Conservation (phyloP, 306 rosid genomes). For the Citrullus colocynthis region DNA sequence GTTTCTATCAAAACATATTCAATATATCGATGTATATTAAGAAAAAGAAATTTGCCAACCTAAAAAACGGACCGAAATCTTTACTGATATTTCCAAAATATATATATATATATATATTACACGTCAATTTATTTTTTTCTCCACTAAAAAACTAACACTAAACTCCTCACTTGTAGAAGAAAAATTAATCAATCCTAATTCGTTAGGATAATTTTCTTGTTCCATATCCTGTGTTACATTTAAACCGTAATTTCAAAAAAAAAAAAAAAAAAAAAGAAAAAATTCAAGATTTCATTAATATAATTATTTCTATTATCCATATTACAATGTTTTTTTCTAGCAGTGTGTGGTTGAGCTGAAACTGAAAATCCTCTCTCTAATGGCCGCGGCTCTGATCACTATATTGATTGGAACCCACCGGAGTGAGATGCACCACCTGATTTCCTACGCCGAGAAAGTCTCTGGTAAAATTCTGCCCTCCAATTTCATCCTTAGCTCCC, state of each 20-base stretch:
- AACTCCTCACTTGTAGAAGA: not conserved
- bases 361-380: not conserved
- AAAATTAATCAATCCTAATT: not conserved
- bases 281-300: not conserved
- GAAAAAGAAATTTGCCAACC: too few relatives aligned
- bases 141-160: not conserved
- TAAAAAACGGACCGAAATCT: too few relatives aligned
- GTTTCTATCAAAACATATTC: too few relatives aligned
- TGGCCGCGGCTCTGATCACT: not conserved
- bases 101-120: not conserved
- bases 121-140: too few relatives aligned
- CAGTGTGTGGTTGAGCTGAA: not conserved
- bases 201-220: not conserved
- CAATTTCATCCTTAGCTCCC: not conserved
- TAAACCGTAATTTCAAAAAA: not conserved
- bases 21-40: too few relatives aligned
- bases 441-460: constrained; percentile 79
- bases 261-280: not conserved
- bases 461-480: constrained; percentile 45
- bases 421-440: constrained; percentile 23
- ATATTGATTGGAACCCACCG: constrained; percentile 21
- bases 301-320: not conserved
- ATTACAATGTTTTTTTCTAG: not conserved
- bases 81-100: too few relatives aligned
- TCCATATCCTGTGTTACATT: not conserved